Percentiles rank a stretch among this genome's conserved stretches.
phyloP scores from a whole-genome alignment of 768 basidiomycete species.

The Tricholoma bakamatsutake region DNA sequence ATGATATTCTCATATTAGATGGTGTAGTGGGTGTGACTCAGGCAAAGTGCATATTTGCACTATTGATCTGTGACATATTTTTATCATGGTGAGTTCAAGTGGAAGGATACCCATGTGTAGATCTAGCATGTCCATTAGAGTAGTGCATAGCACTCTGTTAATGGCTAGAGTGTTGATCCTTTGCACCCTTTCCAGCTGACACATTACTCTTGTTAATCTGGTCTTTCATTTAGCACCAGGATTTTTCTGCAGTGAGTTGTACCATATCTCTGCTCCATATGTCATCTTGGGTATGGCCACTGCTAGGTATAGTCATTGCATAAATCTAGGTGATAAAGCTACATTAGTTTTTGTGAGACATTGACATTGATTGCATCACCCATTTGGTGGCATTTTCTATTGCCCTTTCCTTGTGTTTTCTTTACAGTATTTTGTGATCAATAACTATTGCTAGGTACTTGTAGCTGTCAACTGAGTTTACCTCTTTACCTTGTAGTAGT shows the following conservation, averaged over 20 bases:
- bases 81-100: conserved; percentile 7
- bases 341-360: background rate
- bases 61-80: conserved; percentile 6
- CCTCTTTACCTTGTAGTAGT: too few species aligned
- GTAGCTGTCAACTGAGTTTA: too few species aligned
- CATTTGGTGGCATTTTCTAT: conserved; percentile 7
- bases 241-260: conserved; percentile 7
- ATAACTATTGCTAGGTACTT: conserved; percentile 14
- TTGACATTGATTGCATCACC: background rate
- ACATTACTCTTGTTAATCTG: conserved; percentile 2
- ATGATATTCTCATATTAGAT: background rate
- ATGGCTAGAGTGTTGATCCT: conserved; percentile 8
- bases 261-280: conserved; percentile 20
- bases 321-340: conserved; percentile 8
- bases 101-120: conserved; percentile 13
- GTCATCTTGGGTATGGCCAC: conserved; percentile 17
- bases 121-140: conserved; percentile 11
- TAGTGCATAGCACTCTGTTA: conserved; percentile 8
- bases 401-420: conserved; percentile 8
- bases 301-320: conserved; percentile 12
- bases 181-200: conserved; percentile 9
- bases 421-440: conserved; percentile 13
- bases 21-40: conserved; percentile 7
- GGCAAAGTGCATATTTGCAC: conserved; percentile 8
- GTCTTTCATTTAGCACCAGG: background rate